These are phyloP conservation scores for Dichotomopilus funicola DNA, from an alignment of 2,329 filamentous ascomycete genomes.

Conservation along the genomic window DNA sequence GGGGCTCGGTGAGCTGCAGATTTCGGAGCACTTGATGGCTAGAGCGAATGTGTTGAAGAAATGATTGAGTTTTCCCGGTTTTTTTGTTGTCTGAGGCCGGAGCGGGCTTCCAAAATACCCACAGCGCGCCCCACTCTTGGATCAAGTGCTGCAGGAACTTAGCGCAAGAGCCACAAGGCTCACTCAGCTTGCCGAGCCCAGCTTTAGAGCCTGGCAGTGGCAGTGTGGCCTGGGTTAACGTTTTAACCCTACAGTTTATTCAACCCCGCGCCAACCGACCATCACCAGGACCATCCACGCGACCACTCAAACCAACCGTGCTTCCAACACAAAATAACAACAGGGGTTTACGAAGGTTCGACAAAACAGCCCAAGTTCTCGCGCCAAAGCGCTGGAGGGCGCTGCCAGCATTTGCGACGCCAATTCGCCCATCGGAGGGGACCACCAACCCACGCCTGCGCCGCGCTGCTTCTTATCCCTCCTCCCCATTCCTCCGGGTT, in stretches of 20 bases:
- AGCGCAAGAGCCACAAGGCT: too few species aligned
- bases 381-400: not conserved
- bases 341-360: not conserved
- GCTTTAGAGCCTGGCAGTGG: not conserved
- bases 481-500: not conserved
- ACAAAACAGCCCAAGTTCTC: not conserved
- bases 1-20: too few species aligned
- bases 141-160: too few species aligned
- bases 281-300: conserved; percentile 13
- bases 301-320: conserved; percentile 12
- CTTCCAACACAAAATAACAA: not conserved
- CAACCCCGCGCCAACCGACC: conserved; percentile 16
- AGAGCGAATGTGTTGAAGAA: too few species aligned
- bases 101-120: too few species aligned
- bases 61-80: too few species aligned
- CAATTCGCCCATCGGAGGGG: not conserved
- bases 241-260: not conserved
- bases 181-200: too few species aligned
- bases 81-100: too few species aligned
- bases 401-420: not conserved
- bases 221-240: not conserved
- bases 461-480: not conserved
- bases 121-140: too few species aligned
- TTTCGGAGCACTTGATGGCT: too few species aligned
- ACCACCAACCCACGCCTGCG: conserved; percentile 1